Percentiles rank a stretch among this genome's conserved stretches.
Conservation (phyloP, 1,284 basidiomycete genomes). For the Rhodotorula sp. region DNA sequence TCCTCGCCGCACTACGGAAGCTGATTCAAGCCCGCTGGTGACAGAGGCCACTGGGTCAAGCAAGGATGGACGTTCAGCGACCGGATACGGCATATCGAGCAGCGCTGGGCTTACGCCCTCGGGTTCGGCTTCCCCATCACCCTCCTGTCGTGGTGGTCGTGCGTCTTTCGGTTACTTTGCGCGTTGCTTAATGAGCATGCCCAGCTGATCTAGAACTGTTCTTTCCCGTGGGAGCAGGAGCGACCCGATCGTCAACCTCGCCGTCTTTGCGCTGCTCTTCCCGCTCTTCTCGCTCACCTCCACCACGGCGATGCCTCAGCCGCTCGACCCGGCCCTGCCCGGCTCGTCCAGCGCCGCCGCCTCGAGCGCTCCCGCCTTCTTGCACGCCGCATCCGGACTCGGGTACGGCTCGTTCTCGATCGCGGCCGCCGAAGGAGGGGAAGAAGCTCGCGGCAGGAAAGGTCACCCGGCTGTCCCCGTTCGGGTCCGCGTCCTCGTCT, state of each 20-base stretch:
- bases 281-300: slow-evolving; percentile 52
- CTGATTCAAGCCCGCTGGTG: neutral
- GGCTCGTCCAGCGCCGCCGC: slow-evolving; percentile 55
- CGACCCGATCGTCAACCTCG: slow-evolving; percentile 68
- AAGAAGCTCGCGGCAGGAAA: slow-evolving; percentile 57
- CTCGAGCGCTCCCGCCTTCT: slow-evolving; percentile 59
- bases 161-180: neutral
- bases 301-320: slow-evolving; percentile 38
- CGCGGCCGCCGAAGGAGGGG: slow-evolving; percentile 40
- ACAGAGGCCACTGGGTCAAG: slow-evolving; percentile 72
- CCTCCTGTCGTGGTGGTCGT: slow-evolving; percentile 34
- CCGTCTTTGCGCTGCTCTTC: slow-evolving; percentile 72
- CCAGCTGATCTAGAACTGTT: too few relatives aligned
- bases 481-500: slow-evolving; percentile 67
- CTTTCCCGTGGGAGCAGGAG: slow-evolving; percentile 52
- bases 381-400: slow-evolving; percentile 60
- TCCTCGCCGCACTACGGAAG: neutral
- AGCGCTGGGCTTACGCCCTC: slow-evolving; percentile 79
- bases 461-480: slow-evolving; percentile 65
- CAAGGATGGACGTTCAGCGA: slow-evolving; percentile 65
- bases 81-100: slow-evolving; percentile 70
- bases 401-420: slow-evolving; percentile 50
- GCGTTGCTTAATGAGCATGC: too few relatives aligned
- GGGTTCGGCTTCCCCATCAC: slow-evolving; percentile 62
- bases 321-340: slow-evolving; percentile 56